A percentile compares a stretch with the other conserved stretches of the same genome.
Conservation (phyloP, 768 basidiomycete species). For the Tricholoma sp. region DNA sequence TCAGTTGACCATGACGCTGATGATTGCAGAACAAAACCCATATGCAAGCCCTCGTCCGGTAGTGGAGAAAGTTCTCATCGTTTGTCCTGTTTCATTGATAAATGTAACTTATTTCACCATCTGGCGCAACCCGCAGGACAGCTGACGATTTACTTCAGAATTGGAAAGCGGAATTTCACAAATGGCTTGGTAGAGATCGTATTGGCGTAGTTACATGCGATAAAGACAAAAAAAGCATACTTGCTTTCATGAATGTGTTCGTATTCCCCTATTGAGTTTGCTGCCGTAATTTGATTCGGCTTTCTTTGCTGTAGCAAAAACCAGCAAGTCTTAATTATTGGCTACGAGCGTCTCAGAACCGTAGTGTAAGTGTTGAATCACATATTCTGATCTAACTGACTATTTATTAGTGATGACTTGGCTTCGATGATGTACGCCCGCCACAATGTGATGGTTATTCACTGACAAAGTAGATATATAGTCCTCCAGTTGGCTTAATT, state of each 20-base stretch:
- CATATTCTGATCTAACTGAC: neutral
- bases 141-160: conserved; percentile 45
- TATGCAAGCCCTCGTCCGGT: conserved; percentile 52
- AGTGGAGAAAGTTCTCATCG: conserved; percentile 83
- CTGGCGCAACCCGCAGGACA: neutral
- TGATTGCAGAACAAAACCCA: conserved; percentile 72
- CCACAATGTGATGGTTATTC: neutral
- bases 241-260: conserved; percentile 72
- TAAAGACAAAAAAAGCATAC: conserved; percentile 46
- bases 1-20: neutral
- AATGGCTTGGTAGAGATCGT: conserved; percentile 72
- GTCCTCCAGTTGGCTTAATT: conserved; percentile 89
- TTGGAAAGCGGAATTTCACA: conserved; percentile 93
- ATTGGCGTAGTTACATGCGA: conserved; percentile 41
- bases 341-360: conserved; percentile 86
- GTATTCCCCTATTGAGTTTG: conserved; percentile 17
- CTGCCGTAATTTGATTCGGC: neutral
- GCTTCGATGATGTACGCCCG: conserved; percentile 56
- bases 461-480: conserved; percentile 19
- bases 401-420: conserved; percentile 33
- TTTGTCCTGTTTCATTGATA: conserved; percentile 89
- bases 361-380: conserved; percentile 51
- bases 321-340: conserved; percentile 88
- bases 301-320: conserved; percentile 41
- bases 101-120: conserved; percentile 43